Base-by-base conservation (phyloP, 257 asterid species). In the Primulina eburnea region DNA sequence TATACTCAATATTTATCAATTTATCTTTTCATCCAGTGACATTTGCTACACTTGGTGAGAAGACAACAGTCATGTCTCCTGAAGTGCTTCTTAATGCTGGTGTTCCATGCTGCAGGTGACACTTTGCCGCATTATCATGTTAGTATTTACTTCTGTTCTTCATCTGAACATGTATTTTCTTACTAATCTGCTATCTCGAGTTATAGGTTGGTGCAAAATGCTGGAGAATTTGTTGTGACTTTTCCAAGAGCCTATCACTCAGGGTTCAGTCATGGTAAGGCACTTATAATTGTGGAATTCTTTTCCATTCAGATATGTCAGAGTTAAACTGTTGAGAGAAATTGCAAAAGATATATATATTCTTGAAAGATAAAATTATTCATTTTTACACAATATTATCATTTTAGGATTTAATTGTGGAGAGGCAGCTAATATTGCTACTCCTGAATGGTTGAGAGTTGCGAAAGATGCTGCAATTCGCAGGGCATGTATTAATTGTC, bases 191-290 rank as follows among this genome's bases (percentile, higher is more conserved):
- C 30, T 70, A 21, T 60, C 58, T 80, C 77, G 56, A 70, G 60
- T 74, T 75, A 94, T 75, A 94, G 99, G 96, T 76, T 94, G 87
- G 95, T 94, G 75, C 99, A 94, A 78, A 89, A 94, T 85, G 92
- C 97, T 47, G 99, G 99, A 76, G 99, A 94, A 66, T 91, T 91
- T 83, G 99, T 94, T 57, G 96, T 94, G 82, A 94, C 99, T 60
- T 94, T 94, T 77, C 99, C 99, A 72, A 85, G 98, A 79, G 99
- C 99, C 75, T 94, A 94, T 79, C 99, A 94, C 90, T 91, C 99
- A 17, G 99, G 99, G 65, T 94, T 94, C 80, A 94, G 99, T 85
- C 99, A 91, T 60, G 99, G 99, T 91, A 83, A 86, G 85, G 29
- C 76, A 37, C 37, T 70, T 60, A 38, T 47, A 76, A 29, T 68